These are phyloP conservation scores for Lactuca sativa DNA, from an alignment of 129 eudicot species.

Conservation along the genomic window DNA sequence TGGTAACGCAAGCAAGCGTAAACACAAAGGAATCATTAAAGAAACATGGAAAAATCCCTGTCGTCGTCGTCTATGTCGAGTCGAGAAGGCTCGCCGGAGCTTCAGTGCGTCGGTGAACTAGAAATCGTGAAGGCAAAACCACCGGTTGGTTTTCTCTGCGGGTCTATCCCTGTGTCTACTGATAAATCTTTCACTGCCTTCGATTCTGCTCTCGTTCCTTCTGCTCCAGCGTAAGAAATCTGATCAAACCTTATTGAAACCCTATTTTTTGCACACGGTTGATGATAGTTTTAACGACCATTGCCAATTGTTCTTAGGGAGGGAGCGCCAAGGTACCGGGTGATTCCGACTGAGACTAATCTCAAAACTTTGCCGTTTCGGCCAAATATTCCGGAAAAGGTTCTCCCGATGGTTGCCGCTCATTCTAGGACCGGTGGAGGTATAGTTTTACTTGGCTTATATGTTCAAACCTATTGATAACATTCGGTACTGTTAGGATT, in stretches of 20 bases:
- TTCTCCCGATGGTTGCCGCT: slow-evolving; percentile 51
- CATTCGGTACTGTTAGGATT: slow-evolving; percentile 2
- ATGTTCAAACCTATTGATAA: neutral
- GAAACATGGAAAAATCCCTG: slow-evolving; percentile 50
- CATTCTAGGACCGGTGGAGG: slow-evolving; percentile 57
- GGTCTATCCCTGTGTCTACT: slow-evolving; percentile 81
- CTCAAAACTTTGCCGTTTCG: slow-evolving; percentile 67
- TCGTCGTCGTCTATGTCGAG: slow-evolving; percentile 26
- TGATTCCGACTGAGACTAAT: slow-evolving; percentile 90
- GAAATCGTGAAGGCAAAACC: slow-evolving; percentile 73
- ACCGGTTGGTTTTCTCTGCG: slow-evolving; percentile 76
- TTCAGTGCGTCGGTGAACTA: slow-evolving; percentile 76
- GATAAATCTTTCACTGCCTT: slow-evolving; percentile 63
- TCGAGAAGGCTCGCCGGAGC: slow-evolving; percentile 44
- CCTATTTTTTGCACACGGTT: neutral
- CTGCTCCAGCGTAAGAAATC: slow-evolving; percentile 51
- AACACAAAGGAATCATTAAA: slow-evolving; percentile 11
- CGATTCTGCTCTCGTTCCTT: slow-evolving; percentile 68
- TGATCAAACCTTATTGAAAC: neutral
- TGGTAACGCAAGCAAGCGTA: slow-evolving; percentile 1
- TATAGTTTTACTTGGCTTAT: slow-evolving; percentile 6
- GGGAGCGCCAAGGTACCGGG: slow-evolving; percentile 74
- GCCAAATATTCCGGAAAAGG: slow-evolving; percentile 55
- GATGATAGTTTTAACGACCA: neutral
- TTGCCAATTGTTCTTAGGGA: slow-evolving; percentile 39